These are phyloP conservation scores for Graphilbum fragrans DNA, from an alignment of 2,329 filamentous ascomycete species.

Conservation along the genomic window DNA sequence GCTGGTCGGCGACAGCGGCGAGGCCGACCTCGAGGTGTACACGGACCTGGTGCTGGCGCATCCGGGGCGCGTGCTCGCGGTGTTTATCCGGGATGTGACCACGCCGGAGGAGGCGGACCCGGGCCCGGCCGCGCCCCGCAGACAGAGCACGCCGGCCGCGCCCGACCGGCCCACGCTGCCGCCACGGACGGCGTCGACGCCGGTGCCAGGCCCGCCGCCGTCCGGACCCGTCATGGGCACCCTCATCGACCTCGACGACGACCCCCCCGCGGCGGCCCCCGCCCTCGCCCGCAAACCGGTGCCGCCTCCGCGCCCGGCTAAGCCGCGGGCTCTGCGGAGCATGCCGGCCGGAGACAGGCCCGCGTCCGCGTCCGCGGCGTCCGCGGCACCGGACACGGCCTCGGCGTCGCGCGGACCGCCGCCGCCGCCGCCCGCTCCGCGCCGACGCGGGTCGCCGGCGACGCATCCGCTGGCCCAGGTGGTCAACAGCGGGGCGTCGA, in stretches of 20 bases:
- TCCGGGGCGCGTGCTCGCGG: constrained; percentile 67
- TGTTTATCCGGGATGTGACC: constrained; percentile 95
- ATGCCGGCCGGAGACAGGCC: constrained; percentile 17
- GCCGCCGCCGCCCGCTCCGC: background rate
- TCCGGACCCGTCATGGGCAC: constrained; percentile 38
- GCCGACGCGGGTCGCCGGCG: background rate
- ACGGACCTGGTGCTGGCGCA: constrained; percentile 82
- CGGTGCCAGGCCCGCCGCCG: constrained; percentile 21
- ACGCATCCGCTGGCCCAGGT: constrained; percentile 28
- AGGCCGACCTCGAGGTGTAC: constrained; percentile 94
- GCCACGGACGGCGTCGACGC: constrained; percentile 16
- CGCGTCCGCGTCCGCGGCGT: background rate
- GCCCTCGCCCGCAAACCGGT: constrained; percentile 16
- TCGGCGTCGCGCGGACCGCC: background rate
- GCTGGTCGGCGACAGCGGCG: constrained; percentile 87
- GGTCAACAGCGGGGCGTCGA: constrained; percentile 24
- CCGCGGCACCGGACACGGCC: background rate
- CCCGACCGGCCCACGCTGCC: background rate
- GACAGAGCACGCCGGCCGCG: background rate
- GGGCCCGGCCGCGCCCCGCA: no score
- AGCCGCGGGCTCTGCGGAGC: constrained; percentile 40
- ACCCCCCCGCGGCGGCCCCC: constrained; percentile 16
- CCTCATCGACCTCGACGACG: constrained; percentile 48
- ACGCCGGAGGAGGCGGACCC: constrained; percentile 52
- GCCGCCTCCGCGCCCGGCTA: constrained; percentile 43